Evolutionary conservation across 78 protist genomes (phyloP).

Genomic region (Dictyostelium brefeldianum): DNA sequence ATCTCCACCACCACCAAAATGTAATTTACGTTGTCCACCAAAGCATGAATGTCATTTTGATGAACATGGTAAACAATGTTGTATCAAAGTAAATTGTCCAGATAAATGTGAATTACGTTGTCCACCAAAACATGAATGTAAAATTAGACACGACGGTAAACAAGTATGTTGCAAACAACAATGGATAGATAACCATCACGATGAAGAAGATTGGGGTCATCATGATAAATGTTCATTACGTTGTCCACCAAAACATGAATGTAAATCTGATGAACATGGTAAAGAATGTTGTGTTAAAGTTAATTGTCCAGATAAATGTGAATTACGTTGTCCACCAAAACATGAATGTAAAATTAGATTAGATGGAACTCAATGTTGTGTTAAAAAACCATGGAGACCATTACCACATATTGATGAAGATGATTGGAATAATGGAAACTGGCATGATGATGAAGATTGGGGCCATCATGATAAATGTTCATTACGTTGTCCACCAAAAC

Average conservation of each 20-base stretch:
- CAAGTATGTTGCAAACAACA: not conserved
- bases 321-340: not conserved
- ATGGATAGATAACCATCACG: too few species aligned
- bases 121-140: conserved; percentile 1
- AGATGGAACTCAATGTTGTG: not conserved
- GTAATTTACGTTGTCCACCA: not conserved
- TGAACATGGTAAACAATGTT: not conserved
- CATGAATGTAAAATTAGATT: not conserved
- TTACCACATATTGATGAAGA: not conserved
- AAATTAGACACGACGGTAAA: not conserved
- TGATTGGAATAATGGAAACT: not conserved
- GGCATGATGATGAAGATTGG: too few species aligned
- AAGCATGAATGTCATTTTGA: not conserved
- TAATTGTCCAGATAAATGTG: not conserved
- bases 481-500: not conserved
- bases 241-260: conserved; percentile 26
- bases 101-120: not conserved
- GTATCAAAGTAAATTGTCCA: not conserved
- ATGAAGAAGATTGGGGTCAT: too few species aligned
- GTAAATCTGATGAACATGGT: not conserved
- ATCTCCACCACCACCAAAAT: not conserved
- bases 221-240: not conserved
- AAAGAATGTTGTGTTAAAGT: not conserved
- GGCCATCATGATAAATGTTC: not conserved
- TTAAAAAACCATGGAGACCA: not conserved